Percentiles rank a stretch among this genome's conserved stretches.
Evolutionary conservation across 306 rosid genomes (phyloP).

Genomic region (Fragaria iinumae): DNA sequence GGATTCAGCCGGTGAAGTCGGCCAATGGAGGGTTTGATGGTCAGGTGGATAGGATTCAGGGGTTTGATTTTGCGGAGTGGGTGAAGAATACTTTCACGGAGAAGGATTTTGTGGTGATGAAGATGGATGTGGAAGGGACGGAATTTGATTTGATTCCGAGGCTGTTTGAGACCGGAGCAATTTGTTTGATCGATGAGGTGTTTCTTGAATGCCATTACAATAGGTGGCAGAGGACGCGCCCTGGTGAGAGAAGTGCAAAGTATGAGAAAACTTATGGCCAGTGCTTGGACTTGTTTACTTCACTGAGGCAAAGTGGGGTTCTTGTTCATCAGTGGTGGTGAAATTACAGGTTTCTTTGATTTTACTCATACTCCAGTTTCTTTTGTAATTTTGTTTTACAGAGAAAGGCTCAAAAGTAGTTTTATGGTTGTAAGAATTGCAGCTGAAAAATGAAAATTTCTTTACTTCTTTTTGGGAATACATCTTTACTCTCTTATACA

Average conservation of each 20-base stretch:
- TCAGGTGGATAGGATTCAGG: constrained; percentile 76
- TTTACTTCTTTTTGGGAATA: constrained; percentile 11
- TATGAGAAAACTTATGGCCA: constrained; percentile 78
- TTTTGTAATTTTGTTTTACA: constrained; percentile 25
- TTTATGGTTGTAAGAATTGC: constrained; percentile 38
- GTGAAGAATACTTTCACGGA: constrained; percentile 60
- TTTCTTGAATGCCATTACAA: constrained; percentile 96
- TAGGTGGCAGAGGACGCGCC: constrained; percentile 97
- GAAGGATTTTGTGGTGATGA: constrained; percentile 95
- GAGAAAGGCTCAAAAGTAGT: not conserved
- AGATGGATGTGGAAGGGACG: constrained; percentile 98
- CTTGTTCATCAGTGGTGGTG: constrained; percentile 99
- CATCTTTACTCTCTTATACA: not conserved
- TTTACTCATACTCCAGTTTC: constrained; percentile 1
- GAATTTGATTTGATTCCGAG: constrained; percentile 87
- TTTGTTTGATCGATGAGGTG: constrained; percentile 86
- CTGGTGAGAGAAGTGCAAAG: constrained; percentile 85
- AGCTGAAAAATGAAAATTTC: constrained; percentile 39
- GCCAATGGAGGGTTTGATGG: constrained; percentile 37
- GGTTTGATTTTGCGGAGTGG: constrained; percentile 86
- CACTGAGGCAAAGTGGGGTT: constrained; percentile 86
- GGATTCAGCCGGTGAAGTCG: constrained; percentile 65
- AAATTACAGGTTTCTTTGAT: constrained; percentile 24
- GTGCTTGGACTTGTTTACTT: constrained; percentile 72
- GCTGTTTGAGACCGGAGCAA: constrained; percentile 81